Percentiles rank a stretch among this genome's conserved stretches.
phyloP scores from a whole-genome alignment of 345 rosid species.

The Rhizophora mangle region DNA sequence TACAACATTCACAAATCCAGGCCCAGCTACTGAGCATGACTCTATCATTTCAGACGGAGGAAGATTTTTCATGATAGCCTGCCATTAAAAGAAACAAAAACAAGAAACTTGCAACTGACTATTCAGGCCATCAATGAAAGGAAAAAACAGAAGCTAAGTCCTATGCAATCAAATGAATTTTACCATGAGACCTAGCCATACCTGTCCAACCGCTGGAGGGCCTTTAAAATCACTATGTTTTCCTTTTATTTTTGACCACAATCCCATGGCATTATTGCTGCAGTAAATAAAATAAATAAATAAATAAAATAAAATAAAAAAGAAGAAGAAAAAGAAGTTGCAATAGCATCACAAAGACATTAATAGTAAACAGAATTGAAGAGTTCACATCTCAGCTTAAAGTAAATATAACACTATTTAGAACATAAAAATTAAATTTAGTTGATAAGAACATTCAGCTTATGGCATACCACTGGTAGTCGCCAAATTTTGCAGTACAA shows the following conservation, averaged over 20 bases:
- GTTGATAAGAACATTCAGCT: neutral
- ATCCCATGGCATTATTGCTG: slow-evolving; percentile 94
- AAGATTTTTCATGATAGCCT: slow-evolving; percentile 75
- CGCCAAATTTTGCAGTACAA: slow-evolving; percentile 67
- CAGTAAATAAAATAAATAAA: slow-evolving; percentile 4
- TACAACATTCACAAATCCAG: slow-evolving; percentile 83
- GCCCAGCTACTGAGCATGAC: slow-evolving; percentile 82
- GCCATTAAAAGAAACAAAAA: slow-evolving; percentile 12
- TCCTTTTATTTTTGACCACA: slow-evolving; percentile 72
- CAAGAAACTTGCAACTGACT: neutral
- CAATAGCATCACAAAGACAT: neutral
- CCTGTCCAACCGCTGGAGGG: slow-evolving; percentile 91
- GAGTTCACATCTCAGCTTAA: neutral
- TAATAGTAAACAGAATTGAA: neutral
- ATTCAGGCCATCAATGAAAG: neutral
- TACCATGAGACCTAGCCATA: slow-evolving; percentile 10
- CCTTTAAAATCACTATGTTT: slow-evolving; percentile 56
- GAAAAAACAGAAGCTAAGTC: neutral
- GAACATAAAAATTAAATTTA: too few species aligned
- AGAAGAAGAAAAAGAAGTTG: neutral
- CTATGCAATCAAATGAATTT: neutral
- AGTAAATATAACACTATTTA: too few species aligned
- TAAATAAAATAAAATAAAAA: too few species aligned
- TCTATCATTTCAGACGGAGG: slow-evolving; percentile 80
- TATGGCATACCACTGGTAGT: slow-evolving; percentile 75